phyloP scores from a whole-genome alignment of 140 eudicot species.

The Bidens hawaiensis region DNA sequence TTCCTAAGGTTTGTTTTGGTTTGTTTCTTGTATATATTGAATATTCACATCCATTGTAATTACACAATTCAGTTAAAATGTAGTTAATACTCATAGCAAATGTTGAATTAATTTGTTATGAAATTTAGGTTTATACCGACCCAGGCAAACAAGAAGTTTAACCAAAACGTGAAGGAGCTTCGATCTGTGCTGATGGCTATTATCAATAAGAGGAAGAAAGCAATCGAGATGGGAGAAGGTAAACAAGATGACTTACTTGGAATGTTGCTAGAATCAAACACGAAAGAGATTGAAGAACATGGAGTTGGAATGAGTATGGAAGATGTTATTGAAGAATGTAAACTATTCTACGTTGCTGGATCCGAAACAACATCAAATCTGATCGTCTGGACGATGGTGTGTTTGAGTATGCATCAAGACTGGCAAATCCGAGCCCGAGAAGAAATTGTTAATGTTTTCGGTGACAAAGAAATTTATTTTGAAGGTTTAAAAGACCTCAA shows the following conservation, averaged over 20 bases:
- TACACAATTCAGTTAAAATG: no score
- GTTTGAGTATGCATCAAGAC: constrained; percentile 32
- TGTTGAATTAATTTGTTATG: not conserved
- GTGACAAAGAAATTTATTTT: constrained; percentile 16
- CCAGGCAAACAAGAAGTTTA: constrained; percentile 30
- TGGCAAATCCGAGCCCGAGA: constrained; percentile 46
- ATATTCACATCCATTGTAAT: no score
- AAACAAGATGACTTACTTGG: constrained; percentile 34
- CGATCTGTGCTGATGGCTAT: constrained; percentile 21
- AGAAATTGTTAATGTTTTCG: constrained; percentile 33
- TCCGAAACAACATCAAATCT: constrained; percentile 38
- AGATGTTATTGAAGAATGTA: constrained; percentile 46
- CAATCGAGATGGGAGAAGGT: constrained; percentile 24
- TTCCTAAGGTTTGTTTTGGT: no score
- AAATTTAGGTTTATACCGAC: constrained; percentile 38
- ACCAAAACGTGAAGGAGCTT: constrained; percentile 16
- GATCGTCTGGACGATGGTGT: constrained; percentile 39
- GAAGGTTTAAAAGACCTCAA: constrained; percentile 41
- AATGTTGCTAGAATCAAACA: constrained; percentile 35
- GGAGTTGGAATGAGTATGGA: constrained; percentile 40
- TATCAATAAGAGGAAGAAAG: constrained; percentile 31
- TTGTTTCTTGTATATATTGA: no score
- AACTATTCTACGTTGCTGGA: constrained; percentile 39
- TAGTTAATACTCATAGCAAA: no score
- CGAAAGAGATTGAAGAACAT: constrained; percentile 32